These are phyloP conservation scores for Boletus semigastroideus DNA, from an alignment of 1,284 basidiomycete genomes.

Conservation along the genomic window DNA sequence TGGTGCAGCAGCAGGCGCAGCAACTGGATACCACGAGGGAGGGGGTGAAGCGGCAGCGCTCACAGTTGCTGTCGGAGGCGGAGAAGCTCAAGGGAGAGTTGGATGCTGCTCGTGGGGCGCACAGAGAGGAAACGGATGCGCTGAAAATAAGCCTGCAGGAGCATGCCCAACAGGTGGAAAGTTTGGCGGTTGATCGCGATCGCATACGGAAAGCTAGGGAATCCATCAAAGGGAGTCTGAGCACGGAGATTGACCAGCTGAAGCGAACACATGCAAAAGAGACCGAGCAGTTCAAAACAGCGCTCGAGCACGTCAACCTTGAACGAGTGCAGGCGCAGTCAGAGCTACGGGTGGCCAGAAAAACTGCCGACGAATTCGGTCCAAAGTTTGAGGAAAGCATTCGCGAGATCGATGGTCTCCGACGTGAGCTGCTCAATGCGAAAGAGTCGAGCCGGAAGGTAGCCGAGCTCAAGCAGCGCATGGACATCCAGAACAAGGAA, in stretches of 20 bases:
- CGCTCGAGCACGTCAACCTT: slow-evolving; percentile 26
- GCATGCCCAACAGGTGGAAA: slow-evolving; percentile 19
- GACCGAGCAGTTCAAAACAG: slow-evolving; percentile 15
- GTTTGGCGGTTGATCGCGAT: slow-evolving; percentile 27
- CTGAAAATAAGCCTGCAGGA: slow-evolving; percentile 21
- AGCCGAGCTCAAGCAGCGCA: slow-evolving; percentile 21
- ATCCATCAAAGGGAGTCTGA: slow-evolving; percentile 9
- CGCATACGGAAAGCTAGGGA: slow-evolving; percentile 29
- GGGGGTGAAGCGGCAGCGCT: slow-evolving; percentile 5
- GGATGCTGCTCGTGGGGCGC: slow-evolving; percentile 1
- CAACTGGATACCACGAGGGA: slow-evolving; percentile 11
- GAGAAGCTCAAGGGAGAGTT: slow-evolving; percentile 15
- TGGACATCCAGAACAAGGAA: slow-evolving; percentile 22
- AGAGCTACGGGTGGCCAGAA: slow-evolving; percentile 23
- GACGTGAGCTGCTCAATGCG: slow-evolving; percentile 13
- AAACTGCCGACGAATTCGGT: slow-evolving; percentile 20
- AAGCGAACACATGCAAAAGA: slow-evolving; percentile 21
- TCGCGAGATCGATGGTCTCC: slow-evolving; percentile 20
- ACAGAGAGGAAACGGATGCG: slow-evolving; percentile 20
- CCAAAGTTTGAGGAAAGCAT: slow-evolving; percentile 18
- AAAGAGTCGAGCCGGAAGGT: slow-evolving; percentile 15
- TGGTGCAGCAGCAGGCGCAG: slow-evolving; percentile 19
- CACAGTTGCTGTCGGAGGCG: slow-evolving; percentile 6
- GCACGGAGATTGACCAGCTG: slow-evolving; percentile 26
- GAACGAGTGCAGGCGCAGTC: slow-evolving; percentile 23